A percentile compares a stretch with the other conserved stretches of the same genome.
These are phyloP conservation scores for Xerocomellus dryophilus DNA, from an alignment of 768 basidiomycete species.

Conservation along the genomic window DNA sequence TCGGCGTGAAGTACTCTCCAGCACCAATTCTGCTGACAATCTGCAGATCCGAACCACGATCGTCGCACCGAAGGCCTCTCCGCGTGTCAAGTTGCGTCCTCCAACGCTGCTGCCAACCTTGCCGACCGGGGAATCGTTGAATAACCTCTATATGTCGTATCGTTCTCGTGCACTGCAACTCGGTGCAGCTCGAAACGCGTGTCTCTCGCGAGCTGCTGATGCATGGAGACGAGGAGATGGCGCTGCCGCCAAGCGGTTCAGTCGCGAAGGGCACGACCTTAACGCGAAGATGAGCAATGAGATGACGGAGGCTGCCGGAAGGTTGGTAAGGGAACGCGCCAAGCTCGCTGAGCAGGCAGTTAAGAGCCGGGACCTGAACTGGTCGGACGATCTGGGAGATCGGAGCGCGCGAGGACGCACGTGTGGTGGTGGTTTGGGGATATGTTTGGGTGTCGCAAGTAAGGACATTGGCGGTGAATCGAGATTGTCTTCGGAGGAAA, in stretches of 20 bases:
- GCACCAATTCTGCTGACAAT: slow-evolving; percentile 49
- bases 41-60: slow-evolving; percentile 65
- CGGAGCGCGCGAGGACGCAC: slow-evolving; percentile 67
- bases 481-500: slow-evolving; percentile 74
- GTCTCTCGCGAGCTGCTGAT: slow-evolving; percentile 90
- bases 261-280: slow-evolving; percentile 88
- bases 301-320: slow-evolving; percentile 80
- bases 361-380: slow-evolving; percentile 59
- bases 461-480: slow-evolving; percentile 50
- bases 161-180: slow-evolving; percentile 86
- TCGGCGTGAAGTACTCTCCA: slow-evolving; percentile 57
- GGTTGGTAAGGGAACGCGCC: slow-evolving; percentile 80
- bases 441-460: slow-evolving; percentile 82
- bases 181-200: slow-evolving; percentile 91
- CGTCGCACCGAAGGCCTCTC: slow-evolving; percentile 77
- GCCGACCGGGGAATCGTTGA: slow-evolving; percentile 78
- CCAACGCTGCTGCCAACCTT: slow-evolving; percentile 86
- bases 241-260: slow-evolving; percentile 92
- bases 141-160: slow-evolving; percentile 83
- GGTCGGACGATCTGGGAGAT: slow-evolving; percentile 86
- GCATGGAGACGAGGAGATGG: slow-evolving; percentile 96
- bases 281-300: slow-evolving; percentile 89
- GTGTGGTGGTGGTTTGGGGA: slow-evolving; percentile 80
- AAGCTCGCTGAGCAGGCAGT: slow-evolving; percentile 75
- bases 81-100: slow-evolving; percentile 78